Evolutionary conservation across 805 yeast genomes (phyloP), one percentile per base, ranked within the genome.

Genomic region (Suhomyces prunicola): DNA sequence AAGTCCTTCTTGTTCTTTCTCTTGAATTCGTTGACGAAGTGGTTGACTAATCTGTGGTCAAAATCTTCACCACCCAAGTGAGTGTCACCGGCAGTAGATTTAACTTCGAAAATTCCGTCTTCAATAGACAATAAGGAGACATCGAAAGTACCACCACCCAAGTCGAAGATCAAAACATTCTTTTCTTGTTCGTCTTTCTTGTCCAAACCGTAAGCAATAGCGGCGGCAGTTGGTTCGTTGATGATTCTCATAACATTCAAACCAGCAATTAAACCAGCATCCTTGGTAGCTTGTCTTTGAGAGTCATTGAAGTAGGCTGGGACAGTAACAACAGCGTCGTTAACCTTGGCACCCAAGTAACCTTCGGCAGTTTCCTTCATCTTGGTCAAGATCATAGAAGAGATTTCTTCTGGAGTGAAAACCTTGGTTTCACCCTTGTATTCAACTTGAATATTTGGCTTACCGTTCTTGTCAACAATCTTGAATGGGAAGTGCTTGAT

Each of bases 61-160:
- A 93, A 93, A 80, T 92, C 98, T 81, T 92, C 97, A 86, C 97
- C 97, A 83, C 97, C 97, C 81, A 90, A 86, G 68, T 76, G 75
- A 62, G 78, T 75, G 62, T 76, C 79, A 72, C 79, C 79, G 61
- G 79, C 79, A 56, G 80, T 75, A 56, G 80, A 64, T 71, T 75
- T 75, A 54, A 75, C 80, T 71, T 75, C 79, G 62, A 75, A 75
- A 60, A 75, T 73, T 72, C 80, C 79, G 58, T 73, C 79, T 65
- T 75, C 79, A 56, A 75, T 75, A 54, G 79, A 71, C 64, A 75
- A 72, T 55, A 75, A 67, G 50, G 80, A 75, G 50, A 75, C 79
- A 73, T 57, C 74, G 67, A 75, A 74, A 60, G 79, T 74, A 69
- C 79, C 79, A 61, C 79, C 60, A 57, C 60, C 79, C 65, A 74